A percentile compares a stretch with the other conserved stretches of the same genome.
Conservation (phyloP, 441 rosid species). For the Pelargonium cotyledonis region DNA sequence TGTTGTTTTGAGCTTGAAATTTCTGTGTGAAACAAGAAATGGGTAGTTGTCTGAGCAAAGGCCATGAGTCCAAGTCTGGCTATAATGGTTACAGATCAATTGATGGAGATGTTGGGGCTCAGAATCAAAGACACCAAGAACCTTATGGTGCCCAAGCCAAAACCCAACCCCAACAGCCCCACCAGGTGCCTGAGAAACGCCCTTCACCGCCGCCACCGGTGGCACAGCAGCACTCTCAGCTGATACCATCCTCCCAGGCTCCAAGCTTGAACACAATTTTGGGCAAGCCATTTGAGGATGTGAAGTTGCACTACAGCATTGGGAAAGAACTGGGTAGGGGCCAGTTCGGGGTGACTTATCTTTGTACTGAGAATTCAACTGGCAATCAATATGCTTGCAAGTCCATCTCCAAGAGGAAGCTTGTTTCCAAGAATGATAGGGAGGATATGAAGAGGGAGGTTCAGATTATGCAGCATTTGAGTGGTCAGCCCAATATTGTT, state of each 20-base stretch:
- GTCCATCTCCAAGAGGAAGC: slow-evolving; percentile 51
- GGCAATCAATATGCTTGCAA: slow-evolving; percentile 47
- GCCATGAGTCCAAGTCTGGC: slow-evolving; percentile 25
- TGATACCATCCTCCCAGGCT: slow-evolving; percentile 28
- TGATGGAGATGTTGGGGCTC: slow-evolving; percentile 7
- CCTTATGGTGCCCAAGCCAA: slow-evolving; percentile 18
- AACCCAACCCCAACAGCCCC: slow-evolving; percentile 22
- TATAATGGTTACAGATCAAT: slow-evolving; percentile 43
- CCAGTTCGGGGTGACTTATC: slow-evolving; percentile 54
- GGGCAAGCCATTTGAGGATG: slow-evolving; percentile 59
- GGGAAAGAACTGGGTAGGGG: slow-evolving; percentile 55
- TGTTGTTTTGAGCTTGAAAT: slow-evolving; percentile 10
- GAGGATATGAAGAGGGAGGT: slow-evolving; percentile 54
- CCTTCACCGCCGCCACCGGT: slow-evolving; percentile 14
- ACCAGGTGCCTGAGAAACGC: slow-evolving; percentile 27
- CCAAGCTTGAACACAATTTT: slow-evolving; percentile 46
- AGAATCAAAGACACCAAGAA: slow-evolving; percentile 26
- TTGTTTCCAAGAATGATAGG: slow-evolving; percentile 41
- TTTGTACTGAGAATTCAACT: slow-evolving; percentile 51
- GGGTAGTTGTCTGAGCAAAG: slow-evolving; percentile 62
- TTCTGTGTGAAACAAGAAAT: slow-evolving; percentile 22
- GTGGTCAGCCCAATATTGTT: slow-evolving; percentile 52
- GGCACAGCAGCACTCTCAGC: slow-evolving; percentile 2
- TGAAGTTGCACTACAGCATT: slow-evolving; percentile 37
- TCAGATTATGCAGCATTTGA: slow-evolving; percentile 58